Percentiles rank a stretch among this genome's conserved stretches.
Evolutionary conservation across 768 basidiomycete species (phyloP).

Genomic region (Lentinula raphanica): DNA sequence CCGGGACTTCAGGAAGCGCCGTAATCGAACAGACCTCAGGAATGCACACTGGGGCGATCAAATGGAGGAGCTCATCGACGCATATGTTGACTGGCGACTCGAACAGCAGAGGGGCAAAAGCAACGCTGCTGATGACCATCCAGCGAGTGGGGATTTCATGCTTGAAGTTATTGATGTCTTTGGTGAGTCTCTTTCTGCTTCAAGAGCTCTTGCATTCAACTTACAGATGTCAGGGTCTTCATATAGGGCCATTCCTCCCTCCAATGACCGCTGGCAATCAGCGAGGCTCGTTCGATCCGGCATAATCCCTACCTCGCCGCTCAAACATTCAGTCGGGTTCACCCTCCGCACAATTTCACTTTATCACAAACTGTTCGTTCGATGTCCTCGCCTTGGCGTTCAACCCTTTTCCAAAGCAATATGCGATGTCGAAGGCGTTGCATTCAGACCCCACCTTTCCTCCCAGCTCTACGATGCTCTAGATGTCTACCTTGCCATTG

Average conservation of each 20-base stretch:
- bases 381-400: constrained; percentile 14
- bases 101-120: too few relatives aligned
- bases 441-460: constrained; percentile 7
- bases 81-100: too few relatives aligned
- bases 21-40: too few relatives aligned
- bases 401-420: constrained; percentile 13
- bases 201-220: too few relatives aligned
- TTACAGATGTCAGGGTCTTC: too few relatives aligned
- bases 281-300: background rate
- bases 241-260: background rate
- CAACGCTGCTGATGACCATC: too few relatives aligned
- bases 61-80: too few relatives aligned
- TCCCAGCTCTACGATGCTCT: constrained; percentile 15
- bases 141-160: too few relatives aligned
- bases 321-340: background rate
- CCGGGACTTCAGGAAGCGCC: too few relatives aligned
- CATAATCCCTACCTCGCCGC: background rate
- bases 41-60: too few relatives aligned
- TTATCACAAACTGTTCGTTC: constrained; percentile 5
- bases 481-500: constrained; percentile 17
- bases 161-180: background rate
- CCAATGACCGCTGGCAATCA: background rate
- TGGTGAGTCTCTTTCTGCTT: background rate
- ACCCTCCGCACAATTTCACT: background rate
- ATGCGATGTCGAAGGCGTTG: constrained; percentile 12